A percentile compares a stretch with the other conserved stretches of the same genome.
phyloP scores from a whole-genome alignment of 2,329 filamentous ascomycete species.

The Fusarium guadeloupense region DNA sequence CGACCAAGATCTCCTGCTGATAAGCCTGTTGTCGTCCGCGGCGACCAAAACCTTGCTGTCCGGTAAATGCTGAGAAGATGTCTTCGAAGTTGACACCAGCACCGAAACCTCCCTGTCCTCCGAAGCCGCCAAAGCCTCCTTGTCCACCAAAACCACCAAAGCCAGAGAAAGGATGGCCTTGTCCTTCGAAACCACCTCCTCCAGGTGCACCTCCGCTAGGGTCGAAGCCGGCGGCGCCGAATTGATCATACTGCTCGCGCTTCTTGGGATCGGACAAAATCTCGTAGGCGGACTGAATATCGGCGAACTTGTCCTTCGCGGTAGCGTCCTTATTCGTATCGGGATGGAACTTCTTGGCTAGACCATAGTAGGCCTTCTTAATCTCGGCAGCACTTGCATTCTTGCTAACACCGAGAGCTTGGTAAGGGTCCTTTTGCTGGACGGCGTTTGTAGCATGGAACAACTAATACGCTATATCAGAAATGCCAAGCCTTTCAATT shows the following conservation, averaged over 20 bases:
- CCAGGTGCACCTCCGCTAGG: conserved; percentile 72
- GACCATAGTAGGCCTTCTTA: conserved; percentile 97
- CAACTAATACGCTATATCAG: conserved; percentile 48
- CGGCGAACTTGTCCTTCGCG: conserved; percentile 95
- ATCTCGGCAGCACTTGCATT: conserved; percentile 85
- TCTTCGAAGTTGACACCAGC: conserved; percentile 96
- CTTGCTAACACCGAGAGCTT: conserved; percentile 84
- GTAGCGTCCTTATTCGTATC: conserved; percentile 95
- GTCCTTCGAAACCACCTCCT: conserved; percentile 70
- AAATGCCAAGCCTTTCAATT: conserved; percentile 12
- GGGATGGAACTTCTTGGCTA: conserved; percentile 97
- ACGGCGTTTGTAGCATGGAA: conserved; percentile 69
- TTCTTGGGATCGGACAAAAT: conserved; percentile 92
- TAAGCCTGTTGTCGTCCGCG: conserved; percentile 69
- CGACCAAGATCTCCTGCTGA: conserved; percentile 82
- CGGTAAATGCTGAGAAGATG: conserved; percentile 87
- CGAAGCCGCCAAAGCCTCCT: conserved; percentile 32
- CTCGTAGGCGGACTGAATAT: conserved; percentile 94
- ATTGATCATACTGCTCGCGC: conserved; percentile 90
- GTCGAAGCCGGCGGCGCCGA: conserved; percentile 88
- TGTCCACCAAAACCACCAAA: conserved; percentile 49
- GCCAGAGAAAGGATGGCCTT: conserved; percentile 70
- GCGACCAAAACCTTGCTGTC: conserved; percentile 61
- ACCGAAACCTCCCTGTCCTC: conserved; percentile 72
- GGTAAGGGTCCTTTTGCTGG: conserved; percentile 82